Base-by-base conservation (phyloP, 1,284 basidiomycete genomes). In the Melampsora occidentalis region DNA sequence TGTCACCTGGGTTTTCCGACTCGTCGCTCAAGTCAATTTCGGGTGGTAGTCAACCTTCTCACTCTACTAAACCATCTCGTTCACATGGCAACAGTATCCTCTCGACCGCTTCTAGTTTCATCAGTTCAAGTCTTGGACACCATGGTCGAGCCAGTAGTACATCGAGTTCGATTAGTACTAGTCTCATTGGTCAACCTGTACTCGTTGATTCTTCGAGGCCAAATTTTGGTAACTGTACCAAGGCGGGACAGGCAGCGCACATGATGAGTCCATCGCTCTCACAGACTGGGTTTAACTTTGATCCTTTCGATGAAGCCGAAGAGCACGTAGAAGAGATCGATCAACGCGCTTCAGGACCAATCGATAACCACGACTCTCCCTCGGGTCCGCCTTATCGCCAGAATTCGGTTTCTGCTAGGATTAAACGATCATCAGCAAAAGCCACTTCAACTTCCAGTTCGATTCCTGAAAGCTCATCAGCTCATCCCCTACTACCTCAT, bases 51-150 rank as follows among this genome's bases (percentile, higher is more conserved):
- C 53, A 10, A 9, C 28, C 53, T 57, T 57, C 53, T 57, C 53
- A 57, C 3, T 7, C 35, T 22, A 28, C 35, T 31, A 76, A 76
- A 62, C 35, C n/a, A 18, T 64, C 67, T 20, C 67, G 62, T 20
- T 64, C 66, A 22, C 39, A 35, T 46, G 48, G 39, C 16, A 65
- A 69, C 46, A 61, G 66, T 31, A 62, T 76, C 31, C 67, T 76
- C 46, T 62, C 66, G 7, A 76, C 51, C 20, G 66, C 73, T 53
- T 49, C 73, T n/a, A 76, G 68, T 49, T 76, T 76, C 33, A 69
- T 76, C 42, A 53, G 59, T 42, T 69, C 66, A 28, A 57, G 28
- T 57, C 7, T 28, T 10, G 28, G 28, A n/a, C 61, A 33, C 12
- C 48, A 57, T 5, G 66, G 28, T 61, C 64, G 48, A n/a, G 65